phyloP scores from a whole-genome alignment of 2,329 filamentous ascomycete species.

The Thelonectria olida region DNA sequence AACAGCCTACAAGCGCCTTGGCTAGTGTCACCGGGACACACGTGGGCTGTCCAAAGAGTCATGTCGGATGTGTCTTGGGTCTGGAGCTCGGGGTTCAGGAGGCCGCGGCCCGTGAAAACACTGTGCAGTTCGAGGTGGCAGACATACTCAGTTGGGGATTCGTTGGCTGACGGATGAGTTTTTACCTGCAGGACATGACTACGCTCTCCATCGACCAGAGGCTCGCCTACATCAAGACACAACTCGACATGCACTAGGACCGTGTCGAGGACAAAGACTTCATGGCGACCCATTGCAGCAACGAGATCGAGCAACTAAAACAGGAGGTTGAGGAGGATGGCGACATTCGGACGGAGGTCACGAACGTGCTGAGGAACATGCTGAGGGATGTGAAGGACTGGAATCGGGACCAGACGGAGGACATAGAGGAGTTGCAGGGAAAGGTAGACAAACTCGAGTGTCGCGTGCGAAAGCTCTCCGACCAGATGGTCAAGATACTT shows the following conservation, averaged over 20 bases:
- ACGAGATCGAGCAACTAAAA: neutral
- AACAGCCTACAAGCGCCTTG: too few relatives aligned
- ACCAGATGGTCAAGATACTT: neutral
- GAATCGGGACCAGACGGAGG: too few relatives aligned
- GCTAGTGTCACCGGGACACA: too few relatives aligned
- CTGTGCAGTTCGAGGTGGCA: slow-evolving; percentile 27
- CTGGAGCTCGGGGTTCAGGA: slow-evolving; percentile 27
- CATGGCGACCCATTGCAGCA: neutral
- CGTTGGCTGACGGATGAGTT: slow-evolving; percentile 30
- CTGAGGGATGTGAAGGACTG: too few relatives aligned
- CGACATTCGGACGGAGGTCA: too few relatives aligned
- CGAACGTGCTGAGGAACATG: too few relatives aligned
- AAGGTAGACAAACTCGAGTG: too few relatives aligned
- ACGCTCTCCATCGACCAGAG: neutral
- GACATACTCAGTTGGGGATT: slow-evolving; percentile 32
- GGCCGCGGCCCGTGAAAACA: neutral
- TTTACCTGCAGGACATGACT: neutral
- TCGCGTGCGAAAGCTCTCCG: too few relatives aligned
- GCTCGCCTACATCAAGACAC: neutral
- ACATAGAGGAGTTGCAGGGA: too few relatives aligned
- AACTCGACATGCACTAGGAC: neutral
- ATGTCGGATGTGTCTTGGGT: slow-evolving; percentile 22
- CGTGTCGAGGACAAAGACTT: neutral
- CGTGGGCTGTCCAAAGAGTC: slow-evolving; percentile 24
- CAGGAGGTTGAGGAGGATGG: neutral